Percentiles rank a stretch among this genome's conserved stretches.
Conservation (phyloP, 1,284 basidiomycete species). For the Leccinum laetum region DNA sequence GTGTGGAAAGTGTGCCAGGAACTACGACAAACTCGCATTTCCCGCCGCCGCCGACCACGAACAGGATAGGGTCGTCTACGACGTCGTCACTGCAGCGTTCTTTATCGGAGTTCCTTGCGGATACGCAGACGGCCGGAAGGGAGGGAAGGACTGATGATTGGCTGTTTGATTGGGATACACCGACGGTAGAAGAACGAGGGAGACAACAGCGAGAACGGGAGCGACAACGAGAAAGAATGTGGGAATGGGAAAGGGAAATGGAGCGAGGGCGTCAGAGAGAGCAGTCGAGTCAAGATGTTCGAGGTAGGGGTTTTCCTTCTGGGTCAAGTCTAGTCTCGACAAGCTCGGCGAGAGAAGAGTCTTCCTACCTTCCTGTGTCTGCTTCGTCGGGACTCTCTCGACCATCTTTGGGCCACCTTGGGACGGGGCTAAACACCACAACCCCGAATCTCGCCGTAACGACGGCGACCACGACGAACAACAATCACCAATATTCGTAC, state of each 20-base stretch:
- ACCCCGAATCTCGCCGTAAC: conserved; percentile 4
- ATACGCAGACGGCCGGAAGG: conserved; percentile 10
- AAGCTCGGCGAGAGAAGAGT: conserved; percentile 21
- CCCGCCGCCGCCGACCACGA: background rate
- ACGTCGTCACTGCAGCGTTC: conserved; percentile 23
- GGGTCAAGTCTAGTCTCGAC: conserved; percentile 15
- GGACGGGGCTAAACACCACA: conserved; percentile 2
- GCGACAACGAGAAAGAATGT: conserved; percentile 13
- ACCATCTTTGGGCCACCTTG: conserved; percentile 9
- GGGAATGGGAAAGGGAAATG: conserved; percentile 29
- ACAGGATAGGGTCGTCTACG: background rate
- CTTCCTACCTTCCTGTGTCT: conserved; percentile 5
- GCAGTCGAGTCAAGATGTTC: conserved; percentile 16
- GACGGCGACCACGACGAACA: conserved; percentile 13
- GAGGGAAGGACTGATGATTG: conserved; percentile 20
- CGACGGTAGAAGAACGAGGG: conserved; percentile 14
- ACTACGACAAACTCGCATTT: conserved; percentile 10
- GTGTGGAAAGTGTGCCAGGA: conserved; percentile 15
- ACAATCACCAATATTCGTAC: conserved; percentile 29
- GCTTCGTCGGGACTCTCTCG: conserved; percentile 4
- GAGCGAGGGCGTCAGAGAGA: conserved; percentile 23
- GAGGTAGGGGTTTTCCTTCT: conserved; percentile 18
- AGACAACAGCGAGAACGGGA: conserved; percentile 13
- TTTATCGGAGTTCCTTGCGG: conserved; percentile 26
- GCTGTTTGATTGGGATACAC: conserved; percentile 20